These are phyloP conservation scores for Avena eriantha DNA, from an alignment of 176 grass and related monocot species.

Conservation along the genomic window DNA sequence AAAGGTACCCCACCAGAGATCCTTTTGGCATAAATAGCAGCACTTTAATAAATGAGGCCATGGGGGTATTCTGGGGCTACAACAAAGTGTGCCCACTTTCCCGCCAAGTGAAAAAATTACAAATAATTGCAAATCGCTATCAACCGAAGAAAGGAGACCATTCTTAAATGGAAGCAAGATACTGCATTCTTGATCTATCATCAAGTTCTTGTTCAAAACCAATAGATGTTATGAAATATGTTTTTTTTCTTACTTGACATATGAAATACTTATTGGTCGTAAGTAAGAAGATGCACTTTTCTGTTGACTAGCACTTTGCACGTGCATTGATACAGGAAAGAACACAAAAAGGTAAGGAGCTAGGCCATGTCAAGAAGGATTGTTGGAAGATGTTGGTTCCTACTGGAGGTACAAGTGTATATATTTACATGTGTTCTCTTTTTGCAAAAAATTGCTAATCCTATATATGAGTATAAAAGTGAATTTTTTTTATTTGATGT, in stretches of 20 bases:
- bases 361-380: too few species aligned
- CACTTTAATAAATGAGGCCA: constrained; percentile 12
- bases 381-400: too few species aligned
- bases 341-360: too few species aligned
- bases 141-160: constrained; percentile 3
- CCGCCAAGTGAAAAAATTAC: constrained; percentile 15
- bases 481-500: too few species aligned
- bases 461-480: too few species aligned
- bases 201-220: constrained; percentile 21
- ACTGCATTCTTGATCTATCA: constrained; percentile 23
- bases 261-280: constrained; percentile 2
- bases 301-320: not conserved
- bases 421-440: too few species aligned
- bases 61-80: constrained; percentile 20
- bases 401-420: too few species aligned
- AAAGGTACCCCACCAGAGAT: not conserved
- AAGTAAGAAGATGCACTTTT: not conserved
- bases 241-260: not conserved
- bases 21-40: not conserved
- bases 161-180: constrained; percentile 14
- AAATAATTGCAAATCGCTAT: not conserved
- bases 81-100: constrained; percentile 10
- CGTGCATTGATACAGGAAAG: too few species aligned
- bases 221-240: constrained; percentile 27
- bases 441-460: too few species aligned